Evolutionary conservation across 148 eudicot species (phyloP).

Genomic region (Mesembryanthemum crystallinum): DNA sequence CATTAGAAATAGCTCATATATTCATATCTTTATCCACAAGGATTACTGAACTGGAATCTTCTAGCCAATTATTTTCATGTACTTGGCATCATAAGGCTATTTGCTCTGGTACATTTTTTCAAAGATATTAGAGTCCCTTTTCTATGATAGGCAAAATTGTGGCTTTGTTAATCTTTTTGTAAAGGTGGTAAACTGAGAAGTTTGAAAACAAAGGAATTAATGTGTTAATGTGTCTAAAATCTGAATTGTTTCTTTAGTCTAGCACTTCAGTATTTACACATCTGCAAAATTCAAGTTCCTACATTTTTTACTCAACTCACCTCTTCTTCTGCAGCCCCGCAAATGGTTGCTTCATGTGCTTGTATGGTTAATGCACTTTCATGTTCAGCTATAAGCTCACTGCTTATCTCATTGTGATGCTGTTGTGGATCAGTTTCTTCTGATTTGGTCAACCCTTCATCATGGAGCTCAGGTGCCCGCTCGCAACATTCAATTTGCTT

Average conservation of each 20-base stretch:
- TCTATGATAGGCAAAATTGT: neutral
- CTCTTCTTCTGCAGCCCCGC: constrained; percentile 24
- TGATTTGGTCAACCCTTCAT: constrained; percentile 19
- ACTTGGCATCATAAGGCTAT: neutral
- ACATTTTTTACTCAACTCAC: constrained; percentile 10
- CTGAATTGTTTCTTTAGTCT: neutral
- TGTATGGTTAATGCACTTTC: constrained; percentile 10
- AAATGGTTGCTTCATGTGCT: constrained; percentile 21
- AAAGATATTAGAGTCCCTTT: neutral
- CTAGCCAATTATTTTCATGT: neutral
- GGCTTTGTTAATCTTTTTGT: neutral
- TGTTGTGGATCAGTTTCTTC: constrained; percentile 23
- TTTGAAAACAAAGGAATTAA: neutral
- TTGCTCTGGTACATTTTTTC: neutral
- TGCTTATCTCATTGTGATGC: constrained; percentile 14
- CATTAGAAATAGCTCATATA: neutral
- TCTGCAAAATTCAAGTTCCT: neutral
- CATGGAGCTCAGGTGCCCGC: constrained; percentile 5
- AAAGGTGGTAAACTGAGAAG: neutral
- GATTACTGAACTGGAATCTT: neutral
- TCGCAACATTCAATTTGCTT: constrained; percentile 3
- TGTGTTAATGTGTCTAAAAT: neutral
- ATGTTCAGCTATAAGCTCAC: constrained; percentile 13
- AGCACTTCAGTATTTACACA: neutral
- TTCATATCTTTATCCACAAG: neutral